These are phyloP conservation scores for Pythium phragmiticola DNA, from an alignment of 352 stramenopile genomes.

Conservation along the genomic window DNA sequence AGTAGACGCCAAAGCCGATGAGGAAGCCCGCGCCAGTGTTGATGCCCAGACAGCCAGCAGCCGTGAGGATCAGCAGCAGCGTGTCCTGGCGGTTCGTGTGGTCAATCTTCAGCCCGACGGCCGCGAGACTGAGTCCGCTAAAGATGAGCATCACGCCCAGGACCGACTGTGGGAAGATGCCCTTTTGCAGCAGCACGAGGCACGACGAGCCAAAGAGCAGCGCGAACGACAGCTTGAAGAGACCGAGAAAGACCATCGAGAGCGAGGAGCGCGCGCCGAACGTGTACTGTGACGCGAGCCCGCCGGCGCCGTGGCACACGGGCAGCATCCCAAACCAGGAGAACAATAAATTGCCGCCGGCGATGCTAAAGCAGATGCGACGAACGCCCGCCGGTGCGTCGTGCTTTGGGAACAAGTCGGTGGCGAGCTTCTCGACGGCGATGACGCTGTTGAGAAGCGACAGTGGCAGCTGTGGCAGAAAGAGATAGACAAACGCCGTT, in stretches of 20 bases:
- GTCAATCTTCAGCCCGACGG: conserved; percentile 37
- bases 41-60: conserved; percentile 29
- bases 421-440: conserved; percentile 85
- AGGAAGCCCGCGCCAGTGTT: conserved; percentile 36
- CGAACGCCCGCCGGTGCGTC: conserved; percentile 52
- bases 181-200: conserved; percentile 38
- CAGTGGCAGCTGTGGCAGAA: conserved; percentile 90
- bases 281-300: conserved; percentile 90
- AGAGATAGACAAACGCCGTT: conserved; percentile 82
- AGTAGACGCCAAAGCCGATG: conserved; percentile 29
- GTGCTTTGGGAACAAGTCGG: conserved; percentile 87
- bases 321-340: conserved; percentile 90
- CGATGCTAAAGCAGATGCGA: conserved; percentile 70
- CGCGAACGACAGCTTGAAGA: conserved; percentile 88
- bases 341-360: conserved; percentile 81
- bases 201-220: conserved; percentile 84
- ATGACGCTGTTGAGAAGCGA: conserved; percentile 93
- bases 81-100: conserved; percentile 25
- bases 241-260: conserved; percentile 88
- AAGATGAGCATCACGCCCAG: conserved; percentile 39
- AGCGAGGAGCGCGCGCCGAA: conserved; percentile 91
- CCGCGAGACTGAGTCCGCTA: conserved; percentile 29
- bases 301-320: conserved; percentile 92
- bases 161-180: conserved; percentile 36
- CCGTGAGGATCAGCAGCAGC: conserved; percentile 33